Evolutionary conservation across 2,329 filamentous ascomycete genomes (phyloP).

Genomic region (Parastagonospora avenae): DNA sequence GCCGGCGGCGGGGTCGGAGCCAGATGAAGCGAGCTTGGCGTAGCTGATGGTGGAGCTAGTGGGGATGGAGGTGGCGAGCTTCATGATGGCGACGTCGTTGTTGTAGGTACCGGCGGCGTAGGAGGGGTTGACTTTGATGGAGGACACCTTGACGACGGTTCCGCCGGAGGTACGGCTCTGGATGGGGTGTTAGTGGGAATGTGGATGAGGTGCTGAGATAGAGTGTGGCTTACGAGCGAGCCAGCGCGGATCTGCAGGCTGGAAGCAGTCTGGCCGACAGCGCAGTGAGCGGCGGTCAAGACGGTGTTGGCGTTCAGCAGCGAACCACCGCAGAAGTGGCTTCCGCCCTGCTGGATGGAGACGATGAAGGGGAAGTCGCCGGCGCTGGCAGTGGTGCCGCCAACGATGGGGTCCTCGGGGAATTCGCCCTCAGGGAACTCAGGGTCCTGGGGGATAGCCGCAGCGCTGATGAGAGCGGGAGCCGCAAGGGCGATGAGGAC

Average conservation of each 20-base stretch:
- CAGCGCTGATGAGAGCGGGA: conserved; percentile 24
- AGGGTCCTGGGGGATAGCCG: conserved; percentile 28
- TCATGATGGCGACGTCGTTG: conserved; percentile 33
- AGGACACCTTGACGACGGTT: conserved; percentile 20
- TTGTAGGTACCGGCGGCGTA: conserved; percentile 19
- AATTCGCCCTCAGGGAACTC: conserved; percentile 1
- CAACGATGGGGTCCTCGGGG: conserved; percentile 23
- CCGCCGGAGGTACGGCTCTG: conserved; percentile 29
- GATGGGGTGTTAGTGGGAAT: not conserved
- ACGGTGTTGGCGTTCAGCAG: conserved; percentile 35
- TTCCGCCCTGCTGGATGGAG: conserved; percentile 22
- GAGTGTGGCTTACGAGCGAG: conserved; percentile 17
- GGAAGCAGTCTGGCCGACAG: conserved; percentile 19
- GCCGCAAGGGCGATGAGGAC: conserved; percentile 27
- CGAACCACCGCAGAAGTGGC: conserved; percentile 36
- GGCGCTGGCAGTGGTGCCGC: conserved; percentile 25
- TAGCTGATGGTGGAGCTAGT: conserved; percentile 31
- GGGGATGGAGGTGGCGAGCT: conserved; percentile 29
- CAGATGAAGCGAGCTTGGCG: conserved; percentile 24
- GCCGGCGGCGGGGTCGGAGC: conserved; percentile 29
- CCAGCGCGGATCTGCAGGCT: conserved; percentile 26
- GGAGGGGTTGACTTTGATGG: conserved; percentile 24
- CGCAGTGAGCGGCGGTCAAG: conserved; percentile 37
- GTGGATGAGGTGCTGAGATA: not conserved
- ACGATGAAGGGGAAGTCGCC: conserved; percentile 39